A percentile compares a stretch with the other conserved stretches of the same genome.
These are phyloP conservation scores for Amphirosellinia nigrospora DNA, from an alignment of 495 filamentous ascomycete species.

Conservation along the genomic window DNA sequence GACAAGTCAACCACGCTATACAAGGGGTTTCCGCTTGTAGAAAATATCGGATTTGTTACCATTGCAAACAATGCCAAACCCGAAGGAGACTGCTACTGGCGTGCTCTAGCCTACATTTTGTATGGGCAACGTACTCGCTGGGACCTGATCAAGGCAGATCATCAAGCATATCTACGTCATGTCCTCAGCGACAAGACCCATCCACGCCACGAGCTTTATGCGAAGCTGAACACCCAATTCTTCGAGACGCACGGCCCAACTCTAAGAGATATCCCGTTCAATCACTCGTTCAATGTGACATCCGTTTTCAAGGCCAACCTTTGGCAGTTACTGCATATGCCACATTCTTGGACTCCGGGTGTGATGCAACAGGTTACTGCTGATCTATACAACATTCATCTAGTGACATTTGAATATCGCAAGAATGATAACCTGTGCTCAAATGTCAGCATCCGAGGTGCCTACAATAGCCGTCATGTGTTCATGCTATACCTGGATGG, in stretches of 20 bases:
- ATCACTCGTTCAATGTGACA: background rate
- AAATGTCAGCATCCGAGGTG: constrained; percentile 28
- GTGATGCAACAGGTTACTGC: constrained; percentile 36
- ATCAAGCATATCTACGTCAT: constrained; percentile 28
- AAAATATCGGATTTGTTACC: constrained; percentile 23
- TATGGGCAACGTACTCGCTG: constrained; percentile 31
- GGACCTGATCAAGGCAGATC: constrained; percentile 41
- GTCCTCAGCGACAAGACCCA: constrained; percentile 30
- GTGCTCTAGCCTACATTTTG: constrained; percentile 16
- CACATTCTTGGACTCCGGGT: constrained; percentile 30
- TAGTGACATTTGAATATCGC: constrained; percentile 35
- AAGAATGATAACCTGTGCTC: background rate
- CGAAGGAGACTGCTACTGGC: constrained; percentile 30
- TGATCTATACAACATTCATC: constrained; percentile 33
- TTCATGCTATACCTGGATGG: constrained; percentile 32
- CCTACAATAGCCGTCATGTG: constrained; percentile 38
- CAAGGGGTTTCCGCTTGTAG: constrained; percentile 29
- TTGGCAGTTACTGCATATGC: constrained; percentile 36
- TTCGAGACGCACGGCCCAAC: background rate
- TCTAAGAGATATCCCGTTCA: background rate
- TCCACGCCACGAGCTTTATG: constrained; percentile 32
- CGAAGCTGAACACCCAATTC: constrained; percentile 14
- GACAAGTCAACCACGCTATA: background rate
- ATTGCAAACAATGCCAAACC: constrained; percentile 9
- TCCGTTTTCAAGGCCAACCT: constrained; percentile 22